Evolutionary conservation across 306 rosid species (phyloP).

Genomic region (Acacia melanoxylon): DNA sequence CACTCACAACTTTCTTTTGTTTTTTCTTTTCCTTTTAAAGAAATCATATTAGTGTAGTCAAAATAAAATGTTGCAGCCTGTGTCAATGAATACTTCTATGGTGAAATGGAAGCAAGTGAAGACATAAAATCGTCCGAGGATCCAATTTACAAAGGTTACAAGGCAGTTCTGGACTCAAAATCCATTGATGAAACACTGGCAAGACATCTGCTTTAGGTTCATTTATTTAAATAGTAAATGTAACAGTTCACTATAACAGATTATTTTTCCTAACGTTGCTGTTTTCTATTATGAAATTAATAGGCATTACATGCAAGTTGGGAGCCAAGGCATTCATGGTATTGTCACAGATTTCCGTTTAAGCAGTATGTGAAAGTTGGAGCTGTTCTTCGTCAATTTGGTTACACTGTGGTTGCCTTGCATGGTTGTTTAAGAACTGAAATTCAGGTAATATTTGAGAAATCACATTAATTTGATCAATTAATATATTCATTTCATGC

Average conservation of each 20-base stretch:
- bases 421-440: conserved; percentile 89
- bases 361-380: conserved; percentile 93
- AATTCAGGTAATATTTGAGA: conserved; percentile 62
- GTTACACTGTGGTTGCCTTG: conserved; percentile 87
- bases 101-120: conserved; percentile 41
- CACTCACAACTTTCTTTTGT: background rate
- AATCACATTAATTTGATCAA: background rate
- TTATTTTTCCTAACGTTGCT: background rate
- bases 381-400: conserved; percentile 87
- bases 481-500: background rate
- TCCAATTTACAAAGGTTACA: conserved; percentile 75
- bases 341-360: conserved; percentile 80
- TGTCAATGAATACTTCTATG: conserved; percentile 73
- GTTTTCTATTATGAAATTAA: conserved; percentile 19
- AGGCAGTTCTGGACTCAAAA: conserved; percentile 91
- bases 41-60: background rate
- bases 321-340: conserved; percentile 94
- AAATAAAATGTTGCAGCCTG: conserved; percentile 64
- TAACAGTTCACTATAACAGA: background rate
- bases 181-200: conserved; percentile 85
- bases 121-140: conserved; percentile 46
- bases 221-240: conserved; percentile 9
- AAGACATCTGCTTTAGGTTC: conserved; percentile 17
- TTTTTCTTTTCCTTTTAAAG: background rate
- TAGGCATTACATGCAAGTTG: conserved; percentile 94